Conservation (phyloP, 257 asterid species). For the Verbena officinalis region DNA sequence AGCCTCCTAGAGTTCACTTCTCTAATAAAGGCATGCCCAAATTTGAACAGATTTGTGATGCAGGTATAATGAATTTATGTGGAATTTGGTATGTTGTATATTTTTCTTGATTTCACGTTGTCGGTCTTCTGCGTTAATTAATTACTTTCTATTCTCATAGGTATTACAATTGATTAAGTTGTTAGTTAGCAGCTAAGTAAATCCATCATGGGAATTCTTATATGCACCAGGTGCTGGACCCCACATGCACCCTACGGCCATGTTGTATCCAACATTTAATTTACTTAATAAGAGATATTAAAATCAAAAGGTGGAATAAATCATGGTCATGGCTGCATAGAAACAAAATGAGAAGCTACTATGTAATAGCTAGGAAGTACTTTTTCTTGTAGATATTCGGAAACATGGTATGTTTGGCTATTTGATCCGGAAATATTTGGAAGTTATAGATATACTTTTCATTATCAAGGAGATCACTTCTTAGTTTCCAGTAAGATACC, state of each 20-base stretch:
- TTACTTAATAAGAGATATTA: too few species aligned
- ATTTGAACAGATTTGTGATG: conserved; percentile 49
- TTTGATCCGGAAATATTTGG: not conserved
- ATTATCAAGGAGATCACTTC: not conserved
- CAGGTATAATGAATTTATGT: conserved; percentile 41
- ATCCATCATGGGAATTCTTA: not conserved
- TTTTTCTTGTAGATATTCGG: conserved; percentile 1
- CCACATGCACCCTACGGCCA: too few species aligned
- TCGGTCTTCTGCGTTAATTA: not conserved
- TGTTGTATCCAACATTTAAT: too few species aligned
- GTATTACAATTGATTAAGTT: not conserved
- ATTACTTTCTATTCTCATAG: conserved; percentile 6
- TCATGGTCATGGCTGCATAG: not conserved
- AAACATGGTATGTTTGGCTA: not conserved
- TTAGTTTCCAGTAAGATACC: not conserved
- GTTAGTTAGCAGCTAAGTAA: not conserved
- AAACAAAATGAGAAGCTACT: too few species aligned
- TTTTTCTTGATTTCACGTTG: not conserved
- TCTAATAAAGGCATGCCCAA: conserved; percentile 46
- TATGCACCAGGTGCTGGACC: too few species aligned
- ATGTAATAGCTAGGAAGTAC: not conserved
- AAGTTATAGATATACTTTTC: not conserved
- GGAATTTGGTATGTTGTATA: conserved; percentile 7
- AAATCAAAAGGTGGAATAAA: too few species aligned
- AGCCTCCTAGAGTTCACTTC: conserved; percentile 56